phyloP scores from a whole-genome alignment of 2,329 filamentous ascomycete genomes.

The Anthostomella pinea region DNA sequence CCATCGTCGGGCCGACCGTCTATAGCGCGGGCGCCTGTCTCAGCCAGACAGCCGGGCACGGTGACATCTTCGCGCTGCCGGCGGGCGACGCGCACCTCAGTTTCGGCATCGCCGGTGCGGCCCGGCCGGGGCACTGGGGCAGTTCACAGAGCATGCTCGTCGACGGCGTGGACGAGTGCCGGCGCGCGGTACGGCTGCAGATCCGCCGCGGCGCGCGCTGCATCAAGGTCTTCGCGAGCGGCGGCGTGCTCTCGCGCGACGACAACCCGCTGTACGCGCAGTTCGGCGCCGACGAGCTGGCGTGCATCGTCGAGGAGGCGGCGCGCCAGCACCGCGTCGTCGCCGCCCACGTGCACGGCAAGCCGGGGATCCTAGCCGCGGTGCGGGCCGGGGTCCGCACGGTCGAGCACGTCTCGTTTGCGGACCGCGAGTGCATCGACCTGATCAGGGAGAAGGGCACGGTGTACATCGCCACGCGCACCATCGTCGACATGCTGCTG shows the following conservation, averaged over 20 bases:
- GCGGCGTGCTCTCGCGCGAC: slow-evolving; percentile 38
- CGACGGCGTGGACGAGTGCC: slow-evolving; percentile 41
- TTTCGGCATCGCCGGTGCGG: slow-evolving; percentile 31
- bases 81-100: slow-evolving; percentile 34
- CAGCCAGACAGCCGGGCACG: slow-evolving; percentile 35
- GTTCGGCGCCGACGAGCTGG: slow-evolving; percentile 39
- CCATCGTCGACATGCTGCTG: slow-evolving; percentile 34
- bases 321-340: slow-evolving; percentile 35
- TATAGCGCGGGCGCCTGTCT: slow-evolving; percentile 33
- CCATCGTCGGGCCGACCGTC: slow-evolving; percentile 33
- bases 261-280: slow-evolving; percentile 39
- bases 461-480: slow-evolving; percentile 39
- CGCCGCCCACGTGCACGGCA: slow-evolving; percentile 40
- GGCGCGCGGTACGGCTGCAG: slow-evolving; percentile 38
- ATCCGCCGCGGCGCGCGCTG: slow-evolving; percentile 38
- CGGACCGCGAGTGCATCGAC: slow-evolving; percentile 39
- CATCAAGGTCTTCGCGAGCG: slow-evolving; percentile 41
- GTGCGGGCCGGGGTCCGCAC: slow-evolving; percentile 37
- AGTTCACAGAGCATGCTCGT: slow-evolving; percentile 29
- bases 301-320: slow-evolving; percentile 37
- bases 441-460: slow-evolving; percentile 37
- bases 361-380: slow-evolving; percentile 38
- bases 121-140: slow-evolving; percentile 32
- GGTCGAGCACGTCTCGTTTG: slow-evolving; percentile 40
- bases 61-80: slow-evolving; percentile 35